Evolutionary conservation across 192 early-diverging fungal genomes (phyloP).

Genomic region (Backusella tarrabulga): DNA sequence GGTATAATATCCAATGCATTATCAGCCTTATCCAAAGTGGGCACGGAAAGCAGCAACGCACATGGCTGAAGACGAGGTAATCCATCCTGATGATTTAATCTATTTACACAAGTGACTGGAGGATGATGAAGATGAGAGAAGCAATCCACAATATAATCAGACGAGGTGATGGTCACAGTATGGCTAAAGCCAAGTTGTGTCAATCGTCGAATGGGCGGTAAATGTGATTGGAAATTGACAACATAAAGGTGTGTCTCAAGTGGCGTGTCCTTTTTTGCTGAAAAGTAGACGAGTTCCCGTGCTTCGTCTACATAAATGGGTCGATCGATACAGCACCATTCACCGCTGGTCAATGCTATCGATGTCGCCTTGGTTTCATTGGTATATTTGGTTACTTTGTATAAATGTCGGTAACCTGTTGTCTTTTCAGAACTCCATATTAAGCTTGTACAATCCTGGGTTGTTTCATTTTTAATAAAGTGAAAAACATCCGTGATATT

Average conservation of each 20-base stretch:
- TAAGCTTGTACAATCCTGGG: conserved; percentile 30
- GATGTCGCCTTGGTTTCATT: conserved; percentile 8
- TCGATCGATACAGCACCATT: conserved; percentile 60
- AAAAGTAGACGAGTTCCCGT: conserved; percentile 58
- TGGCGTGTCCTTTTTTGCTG: conserved; percentile 53
- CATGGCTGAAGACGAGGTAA: not conserved
- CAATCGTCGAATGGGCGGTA: conserved; percentile 20
- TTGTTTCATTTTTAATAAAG: conserved; percentile 18
- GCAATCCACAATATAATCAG: conserved; percentile 44
- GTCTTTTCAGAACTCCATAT: conserved; percentile 54
- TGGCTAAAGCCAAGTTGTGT: conserved; percentile 53
- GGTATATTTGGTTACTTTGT: conserved; percentile 37
- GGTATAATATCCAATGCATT: conserved; percentile 4
- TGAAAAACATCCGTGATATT: conserved; percentile 53
- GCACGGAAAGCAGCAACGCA: not conserved
- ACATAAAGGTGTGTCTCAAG: conserved; percentile 67
- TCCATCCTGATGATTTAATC: not conserved
- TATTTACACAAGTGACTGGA: conserved; percentile 11
- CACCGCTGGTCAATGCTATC: conserved; percentile 49
- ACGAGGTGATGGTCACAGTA: conserved; percentile 34
- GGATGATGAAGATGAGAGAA: conserved; percentile 48
- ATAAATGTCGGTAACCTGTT: conserved; percentile 62
- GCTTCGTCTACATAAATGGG: conserved; percentile 52
- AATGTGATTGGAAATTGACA: conserved; percentile 26
- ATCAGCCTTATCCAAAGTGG: not conserved